Percentiles rank a stretch among this genome's conserved stretches.
These are phyloP conservation scores for Toxicodendron radicans DNA, from an alignment of 345 rosid genomes.

Conservation along the genomic window DNA sequence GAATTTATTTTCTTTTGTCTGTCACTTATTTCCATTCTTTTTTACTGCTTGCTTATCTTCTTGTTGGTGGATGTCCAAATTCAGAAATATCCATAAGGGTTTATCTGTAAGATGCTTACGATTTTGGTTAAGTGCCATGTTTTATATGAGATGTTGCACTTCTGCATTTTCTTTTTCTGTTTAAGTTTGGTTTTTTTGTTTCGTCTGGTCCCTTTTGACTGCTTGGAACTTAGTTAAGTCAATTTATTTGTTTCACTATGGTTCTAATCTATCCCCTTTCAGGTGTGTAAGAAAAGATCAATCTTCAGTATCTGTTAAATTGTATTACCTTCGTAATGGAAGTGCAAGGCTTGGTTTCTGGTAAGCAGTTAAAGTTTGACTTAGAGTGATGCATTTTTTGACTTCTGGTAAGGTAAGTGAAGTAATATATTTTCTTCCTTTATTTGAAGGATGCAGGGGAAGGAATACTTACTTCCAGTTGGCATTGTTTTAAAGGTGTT, in stretches of 20 bases:
- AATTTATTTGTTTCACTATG: neutral
- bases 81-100: neutral
- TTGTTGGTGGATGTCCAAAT: no score
- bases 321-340: slow-evolving; percentile 90
- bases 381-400: neutral
- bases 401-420: neutral
- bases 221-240: slow-evolving; percentile 7
- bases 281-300: slow-evolving; percentile 94
- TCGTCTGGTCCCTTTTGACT: neutral
- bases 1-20: neutral
- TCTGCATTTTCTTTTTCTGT: neutral
- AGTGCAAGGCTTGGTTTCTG: slow-evolving; percentile 97
- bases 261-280: slow-evolving; percentile 15
- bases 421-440: neutral
- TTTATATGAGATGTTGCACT: neutral
- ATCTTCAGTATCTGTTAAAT: slow-evolving; percentile 72
- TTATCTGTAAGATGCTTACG: neutral
- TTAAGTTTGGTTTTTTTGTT: neutral
- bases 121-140: neutral
- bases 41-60: neutral
- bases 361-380: slow-evolving; percentile 43
- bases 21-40: neutral
- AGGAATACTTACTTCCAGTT: slow-evolving; percentile 87
- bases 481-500: slow-evolving; percentile 86
- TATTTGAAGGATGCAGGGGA: slow-evolving; percentile 74